Percentiles rank a stretch among this genome's conserved stretches.
phyloP scores from a whole-genome alignment of 106 monocot species.

The Allium sativum region DNA sequence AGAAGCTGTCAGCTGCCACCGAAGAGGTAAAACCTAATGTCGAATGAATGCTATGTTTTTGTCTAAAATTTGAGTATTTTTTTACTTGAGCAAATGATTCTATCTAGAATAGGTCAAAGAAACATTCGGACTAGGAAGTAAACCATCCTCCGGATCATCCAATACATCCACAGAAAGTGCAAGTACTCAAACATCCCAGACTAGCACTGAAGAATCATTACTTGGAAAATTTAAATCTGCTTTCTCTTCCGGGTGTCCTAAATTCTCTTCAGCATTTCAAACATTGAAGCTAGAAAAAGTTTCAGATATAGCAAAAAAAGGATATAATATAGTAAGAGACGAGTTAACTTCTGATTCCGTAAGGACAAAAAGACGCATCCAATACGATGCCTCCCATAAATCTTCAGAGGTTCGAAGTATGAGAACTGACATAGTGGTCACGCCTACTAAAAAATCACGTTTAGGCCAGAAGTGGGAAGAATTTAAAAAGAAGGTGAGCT shows the following conservation, averaged over 20 bases:
- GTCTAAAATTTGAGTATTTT: background rate
- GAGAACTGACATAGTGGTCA: slow-evolving; percentile 73
- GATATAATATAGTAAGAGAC: slow-evolving; percentile 72
- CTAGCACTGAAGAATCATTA: slow-evolving; percentile 31
- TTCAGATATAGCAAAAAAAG: slow-evolving; percentile 57
- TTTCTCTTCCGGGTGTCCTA: slow-evolving; percentile 45
- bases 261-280: slow-evolving; percentile 44
- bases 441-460: slow-evolving; percentile 60
- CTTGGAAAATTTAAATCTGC: slow-evolving; percentile 51
- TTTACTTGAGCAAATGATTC: slow-evolving; percentile 3
- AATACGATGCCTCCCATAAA: slow-evolving; percentile 24
- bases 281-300: slow-evolving; percentile 64
- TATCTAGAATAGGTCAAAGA: slow-evolving; percentile 55
- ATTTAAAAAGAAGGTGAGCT: slow-evolving; percentile 77
- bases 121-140: slow-evolving; percentile 54
- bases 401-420: slow-evolving; percentile 54
- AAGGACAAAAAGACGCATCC: slow-evolving; percentile 27
- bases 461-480: slow-evolving; percentile 87
- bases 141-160: slow-evolving; percentile 26
- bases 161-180: slow-evolving; percentile 10
- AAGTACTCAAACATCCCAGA: slow-evolving; percentile 20
- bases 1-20: too few species aligned
- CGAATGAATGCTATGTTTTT: too few species aligned
- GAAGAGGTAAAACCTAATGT: too few species aligned
- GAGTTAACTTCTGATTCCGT: slow-evolving; percentile 52